Base-by-base conservation (phyloP, 1,284 basidiomycete genomes). In the Mycena sp. region DNA sequence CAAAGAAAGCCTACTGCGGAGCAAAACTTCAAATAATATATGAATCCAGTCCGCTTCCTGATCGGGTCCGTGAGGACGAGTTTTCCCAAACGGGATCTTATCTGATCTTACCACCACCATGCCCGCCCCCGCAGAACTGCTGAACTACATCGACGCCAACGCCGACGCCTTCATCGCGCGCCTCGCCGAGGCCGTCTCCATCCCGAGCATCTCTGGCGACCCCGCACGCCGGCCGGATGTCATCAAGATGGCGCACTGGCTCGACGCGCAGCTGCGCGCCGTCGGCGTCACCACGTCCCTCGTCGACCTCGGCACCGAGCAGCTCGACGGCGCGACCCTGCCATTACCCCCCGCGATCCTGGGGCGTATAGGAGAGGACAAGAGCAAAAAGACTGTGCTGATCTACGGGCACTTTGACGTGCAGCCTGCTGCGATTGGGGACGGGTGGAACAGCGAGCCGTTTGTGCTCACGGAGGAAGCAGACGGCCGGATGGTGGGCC, bases 341-440 rank as follows among this genome's bases (percentile, higher is more conserved):
- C 84, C 87, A 46, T 85, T 99, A 3, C 97, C 97, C 0, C 95
- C 95, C 9, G 94, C 90, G 6, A 87, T 99, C 72, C 85, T 99
- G 41, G 96, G 93, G 11, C 83, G 87, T 63, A 84, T 98, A 65
- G 95, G 96, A 14, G 84, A 90, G 57, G 94, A 97, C 77, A 86
- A 87, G 17, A 86, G 81, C 70, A 96, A 96, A 87, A 96, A 93
- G 86, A 98, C 95, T 0, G 88, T 98, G 57, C 85, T 98, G 25
- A 82, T 98, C 48, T 98, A 98, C 74, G 96, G 95, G 1, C 94
- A 95, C 75, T 96, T 93, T 72, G 92, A 94, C 73, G 92, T 94
- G 14, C 92, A 94, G 71, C 92, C 92, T 7, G 91, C 92, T 65
- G n/a, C 58, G 87, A 81, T 54, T 74, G 90, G 90, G 29, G 96